A percentile compares a stretch with the other conserved stretches of the same genome.
Evolutionary conservation across 2,329 filamentous ascomycete species (phyloP).

Genomic region (Pyricularia sp.): DNA sequence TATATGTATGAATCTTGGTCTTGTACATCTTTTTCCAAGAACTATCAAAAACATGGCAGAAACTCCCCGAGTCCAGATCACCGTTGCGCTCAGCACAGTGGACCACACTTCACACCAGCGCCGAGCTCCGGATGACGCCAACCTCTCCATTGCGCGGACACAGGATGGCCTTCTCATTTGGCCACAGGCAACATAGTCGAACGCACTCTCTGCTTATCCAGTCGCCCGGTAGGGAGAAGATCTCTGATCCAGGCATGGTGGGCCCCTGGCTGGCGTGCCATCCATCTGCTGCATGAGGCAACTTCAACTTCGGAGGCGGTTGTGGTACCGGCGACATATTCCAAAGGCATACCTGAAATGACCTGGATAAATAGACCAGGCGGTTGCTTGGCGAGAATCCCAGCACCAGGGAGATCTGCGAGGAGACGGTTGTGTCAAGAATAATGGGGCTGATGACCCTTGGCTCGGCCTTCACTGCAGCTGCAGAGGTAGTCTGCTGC

Average conservation of each 20-base stretch:
- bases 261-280: background rate
- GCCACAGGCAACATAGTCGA: constrained; percentile 10
- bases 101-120: constrained; percentile 8
- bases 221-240: constrained; percentile 3
- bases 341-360: background rate
- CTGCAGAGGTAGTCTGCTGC: background rate
- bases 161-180: constrained; percentile 11
- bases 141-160: constrained; percentile 14
- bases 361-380: background rate
- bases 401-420: background rate
- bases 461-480: background rate
- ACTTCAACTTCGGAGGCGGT: background rate
- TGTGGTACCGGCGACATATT: background rate
- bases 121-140: constrained; percentile 10
- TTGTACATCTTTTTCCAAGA: background rate
- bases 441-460: background rate
- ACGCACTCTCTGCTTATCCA: constrained; percentile 14
- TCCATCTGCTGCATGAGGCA: background rate
- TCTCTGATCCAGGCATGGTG: background rate
- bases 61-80: background rate
- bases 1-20: too few relatives aligned
- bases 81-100: background rate
- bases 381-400: background rate
- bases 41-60: background rate
- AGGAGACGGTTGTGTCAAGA: background rate